Conservation (phyloP, 2,329 filamentous ascomycete genomes). For the Zalaria sp. region DNA sequence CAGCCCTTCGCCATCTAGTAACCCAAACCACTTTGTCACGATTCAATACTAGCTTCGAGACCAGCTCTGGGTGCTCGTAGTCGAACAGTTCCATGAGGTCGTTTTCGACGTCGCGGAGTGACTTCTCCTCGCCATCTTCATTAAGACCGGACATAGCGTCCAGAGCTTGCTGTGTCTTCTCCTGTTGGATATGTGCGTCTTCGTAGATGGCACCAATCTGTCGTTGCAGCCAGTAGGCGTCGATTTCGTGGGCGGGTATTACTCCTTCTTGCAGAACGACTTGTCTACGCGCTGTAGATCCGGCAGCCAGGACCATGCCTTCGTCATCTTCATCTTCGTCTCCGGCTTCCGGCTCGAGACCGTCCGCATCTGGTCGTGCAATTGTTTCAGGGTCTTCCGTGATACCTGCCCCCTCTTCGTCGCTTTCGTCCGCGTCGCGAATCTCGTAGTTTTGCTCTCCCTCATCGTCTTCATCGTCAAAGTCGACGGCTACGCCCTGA, state of each 20-base stretch:
- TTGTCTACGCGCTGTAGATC: slow-evolving; percentile 18
- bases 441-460: slow-evolving; percentile 76
- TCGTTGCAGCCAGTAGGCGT: slow-evolving; percentile 93
- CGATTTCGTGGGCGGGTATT: slow-evolving; percentile 77
- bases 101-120: slow-evolving; percentile 88
- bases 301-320: slow-evolving; percentile 64
- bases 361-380: slow-evolving; percentile 31
- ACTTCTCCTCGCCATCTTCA: slow-evolving; percentile 67
- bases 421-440: slow-evolving; percentile 63
- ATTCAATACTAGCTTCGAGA: slow-evolving; percentile 82
- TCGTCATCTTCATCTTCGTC: slow-evolving; percentile 56
- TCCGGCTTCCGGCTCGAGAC: slow-evolving; percentile 12
- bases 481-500: slow-evolving; percentile 93
- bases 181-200: slow-evolving; percentile 84
- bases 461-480: slow-evolving; percentile 76
- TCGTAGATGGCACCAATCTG: slow-evolving; percentile 80
- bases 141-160: slow-evolving; percentile 62
- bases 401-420: slow-evolving; percentile 45
- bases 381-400: slow-evolving; percentile 3
- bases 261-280: slow-evolving; percentile 33
- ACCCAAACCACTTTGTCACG: slow-evolving; percentile 93
- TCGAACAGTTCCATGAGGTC: slow-evolving; percentile 98
- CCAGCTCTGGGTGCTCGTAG: slow-evolving; percentile 87
- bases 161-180: slow-evolving; percentile 77
- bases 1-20: slow-evolving; percentile 70